A percentile compares a stretch with the other conserved stretches of the same genome.
Conservation (phyloP, 257 asterid genomes). For the Salvia miltiorrhiza region DNA sequence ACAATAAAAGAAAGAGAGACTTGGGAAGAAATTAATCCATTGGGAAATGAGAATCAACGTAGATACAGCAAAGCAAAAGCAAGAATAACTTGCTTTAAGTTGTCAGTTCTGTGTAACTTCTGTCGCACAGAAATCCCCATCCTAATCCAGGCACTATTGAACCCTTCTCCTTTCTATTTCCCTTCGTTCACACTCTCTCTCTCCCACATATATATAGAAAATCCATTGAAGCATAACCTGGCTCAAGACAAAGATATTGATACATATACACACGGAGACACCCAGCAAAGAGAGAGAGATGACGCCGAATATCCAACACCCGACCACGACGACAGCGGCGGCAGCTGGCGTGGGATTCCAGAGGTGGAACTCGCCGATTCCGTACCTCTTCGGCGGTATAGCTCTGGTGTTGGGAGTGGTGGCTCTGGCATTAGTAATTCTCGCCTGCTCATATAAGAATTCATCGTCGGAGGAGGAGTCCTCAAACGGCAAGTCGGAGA, state of each 20-base stretch:
- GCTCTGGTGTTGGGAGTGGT: slow-evolving; percentile 18
- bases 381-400: slow-evolving; percentile 38
- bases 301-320: slow-evolving; percentile 28
- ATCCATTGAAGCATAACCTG: too few species aligned
- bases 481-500: slow-evolving; percentile 9
- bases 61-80: slow-evolving; percentile 32
- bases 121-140: not conserved
- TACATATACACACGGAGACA: not conserved
- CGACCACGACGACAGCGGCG: slow-evolving; percentile 29
- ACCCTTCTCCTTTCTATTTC: not conserved
- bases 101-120: slow-evolving; percentile 6
- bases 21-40: slow-evolving; percentile 33
- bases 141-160: slow-evolving; percentile 12
- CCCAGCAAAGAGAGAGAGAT: not conserved
- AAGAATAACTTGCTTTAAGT: slow-evolving; percentile 34
- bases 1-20: slow-evolving; percentile 1
- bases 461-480: not conserved
- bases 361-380: slow-evolving; percentile 33
- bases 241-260: too few species aligned
- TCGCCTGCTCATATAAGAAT: slow-evolving; percentile 38
- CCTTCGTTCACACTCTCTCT: not conserved
- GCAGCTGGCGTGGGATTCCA: slow-evolving; percentile 43
- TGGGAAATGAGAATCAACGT: not conserved
- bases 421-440: slow-evolving; percentile 34
- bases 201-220: not conserved